These are phyloP conservation scores for Amylocystis lapponica DNA, from an alignment of 768 basidiomycete genomes.

Conservation along the genomic window DNA sequence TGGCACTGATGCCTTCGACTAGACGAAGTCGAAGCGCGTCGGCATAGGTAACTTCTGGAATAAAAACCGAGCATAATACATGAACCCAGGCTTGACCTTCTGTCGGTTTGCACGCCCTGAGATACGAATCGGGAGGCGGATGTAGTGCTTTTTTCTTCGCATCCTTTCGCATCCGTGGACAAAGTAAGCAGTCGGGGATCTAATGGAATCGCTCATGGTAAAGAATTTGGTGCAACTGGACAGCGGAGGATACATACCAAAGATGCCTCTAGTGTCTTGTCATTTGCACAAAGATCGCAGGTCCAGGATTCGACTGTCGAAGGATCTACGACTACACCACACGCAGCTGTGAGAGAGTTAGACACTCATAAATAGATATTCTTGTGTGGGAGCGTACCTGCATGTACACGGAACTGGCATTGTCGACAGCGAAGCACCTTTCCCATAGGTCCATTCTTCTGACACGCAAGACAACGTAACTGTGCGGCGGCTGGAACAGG, in stretches of 20 bases:
- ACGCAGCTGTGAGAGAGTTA: conserved; percentile 40
- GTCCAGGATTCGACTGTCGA: conserved; percentile 67
- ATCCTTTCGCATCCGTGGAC: conserved; percentile 55
- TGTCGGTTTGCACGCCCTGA: conserved; percentile 81
- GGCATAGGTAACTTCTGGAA: conserved; percentile 78
- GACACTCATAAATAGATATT: not conserved
- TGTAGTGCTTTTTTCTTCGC: conserved; percentile 41
- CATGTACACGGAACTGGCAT: conserved; percentile 76
- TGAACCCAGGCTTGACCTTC: conserved; percentile 94
- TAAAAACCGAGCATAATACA: conserved; percentile 83
- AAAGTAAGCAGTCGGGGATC: conserved; percentile 83
- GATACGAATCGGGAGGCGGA: conserved; percentile 54
- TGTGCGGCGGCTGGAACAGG: conserved; percentile 47
- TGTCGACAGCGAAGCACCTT: conserved; percentile 79
- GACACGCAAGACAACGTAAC: conserved; percentile 70
- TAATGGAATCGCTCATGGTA: conserved; percentile 23
- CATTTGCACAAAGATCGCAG: conserved; percentile 86
- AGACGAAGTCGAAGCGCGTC: conserved; percentile 66
- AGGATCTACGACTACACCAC: conserved; percentile 65
- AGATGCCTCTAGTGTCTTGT: conserved; percentile 76
- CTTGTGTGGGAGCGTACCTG: no score
- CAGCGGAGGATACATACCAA: conserved; percentile 42
- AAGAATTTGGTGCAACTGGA: not conserved
- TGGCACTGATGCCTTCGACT: conserved; percentile 81
- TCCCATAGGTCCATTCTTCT: conserved; percentile 65